These are phyloP conservation scores for Meira miltonrushii DNA, from an alignment of 1,284 basidiomycete genomes.

Conservation along the genomic window DNA sequence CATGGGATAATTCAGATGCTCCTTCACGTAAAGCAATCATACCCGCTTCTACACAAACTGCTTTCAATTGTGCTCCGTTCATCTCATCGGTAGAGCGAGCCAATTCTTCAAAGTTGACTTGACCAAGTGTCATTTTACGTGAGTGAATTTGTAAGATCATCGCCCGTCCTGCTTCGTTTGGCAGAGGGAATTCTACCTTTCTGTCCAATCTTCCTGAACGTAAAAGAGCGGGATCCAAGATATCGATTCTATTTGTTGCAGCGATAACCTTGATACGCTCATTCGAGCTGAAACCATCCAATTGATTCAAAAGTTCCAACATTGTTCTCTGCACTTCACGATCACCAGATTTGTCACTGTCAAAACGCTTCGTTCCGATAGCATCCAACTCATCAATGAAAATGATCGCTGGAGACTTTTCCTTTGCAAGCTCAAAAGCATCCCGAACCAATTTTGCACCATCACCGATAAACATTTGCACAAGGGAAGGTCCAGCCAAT, in stretches of 20 bases:
- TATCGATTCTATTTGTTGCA: conserved; percentile 97
- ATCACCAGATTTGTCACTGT: conserved; percentile 94
- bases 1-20: conserved; percentile 59
- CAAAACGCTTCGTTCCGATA: conserved; percentile 97
- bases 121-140: conserved; percentile 80
- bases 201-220: conserved; percentile 70
- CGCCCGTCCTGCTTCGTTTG: conserved; percentile 68
- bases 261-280: conserved; percentile 98
- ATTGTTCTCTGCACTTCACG: conserved; percentile 98
- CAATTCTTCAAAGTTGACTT: conserved; percentile 72
- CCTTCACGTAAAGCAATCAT: conserved; percentile 97
- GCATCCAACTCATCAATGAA: conserved; percentile 99
- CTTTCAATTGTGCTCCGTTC: conserved; percentile 62
- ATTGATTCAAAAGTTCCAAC: conserved; percentile 90
- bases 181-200: conserved; percentile 76
- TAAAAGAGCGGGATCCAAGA: conserved; percentile 74
- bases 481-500: conserved; percentile 70
- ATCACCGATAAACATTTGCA: conserved; percentile 86
- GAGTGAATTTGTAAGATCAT: conserved; percentile 75
- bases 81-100: conserved; percentile 72
- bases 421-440: conserved; percentile 92
- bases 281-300: conserved; percentile 79
- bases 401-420: conserved; percentile 94
- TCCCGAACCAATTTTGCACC: conserved; percentile 98
- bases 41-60: conserved; percentile 80